Conservation (phyloP, 2,329 filamentous ascomycete genomes). For the Beauveria sp. region DNA sequence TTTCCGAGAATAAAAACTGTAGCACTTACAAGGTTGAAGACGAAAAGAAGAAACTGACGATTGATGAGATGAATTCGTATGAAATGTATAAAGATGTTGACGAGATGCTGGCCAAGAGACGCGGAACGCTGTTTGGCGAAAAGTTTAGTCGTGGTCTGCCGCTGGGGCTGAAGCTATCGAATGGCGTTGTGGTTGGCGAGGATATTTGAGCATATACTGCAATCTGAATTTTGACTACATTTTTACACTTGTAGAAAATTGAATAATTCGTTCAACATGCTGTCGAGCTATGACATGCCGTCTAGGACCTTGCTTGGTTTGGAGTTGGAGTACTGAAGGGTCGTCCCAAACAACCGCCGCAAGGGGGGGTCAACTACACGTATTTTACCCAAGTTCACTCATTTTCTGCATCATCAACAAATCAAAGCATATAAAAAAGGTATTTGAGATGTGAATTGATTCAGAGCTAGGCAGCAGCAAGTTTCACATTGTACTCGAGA, state of each 20-base stretch:
- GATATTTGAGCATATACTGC: background rate
- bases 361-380: too few species aligned
- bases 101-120: slow-evolving; percentile 33
- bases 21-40: slow-evolving; percentile 55
- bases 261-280: too few species aligned
- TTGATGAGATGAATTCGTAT: slow-evolving; percentile 63
- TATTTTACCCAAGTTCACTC: too few species aligned
- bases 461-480: slow-evolving; percentile 24
- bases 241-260: background rate
- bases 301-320: too few species aligned
- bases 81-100: slow-evolving; percentile 52
- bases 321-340: too few species aligned
- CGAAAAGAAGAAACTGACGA: slow-evolving; percentile 53
- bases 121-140: slow-evolving; percentile 26
- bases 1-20: slow-evolving; percentile 51
- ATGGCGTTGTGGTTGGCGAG: slow-evolving; percentile 32
- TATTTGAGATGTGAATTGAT: background rate
- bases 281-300: too few species aligned
- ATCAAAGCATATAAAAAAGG: background rate
- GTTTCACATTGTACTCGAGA: slow-evolving; percentile 53
- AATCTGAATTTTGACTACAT: background rate
- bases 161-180: slow-evolving; percentile 40
- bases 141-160: slow-evolving; percentile 38
- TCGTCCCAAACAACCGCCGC: too few species aligned
- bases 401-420: background rate